A percentile compares a stretch with the other conserved stretches of the same genome.
Evolutionary conservation across 1,284 basidiomycete genomes (phyloP).

Genomic region (Ceratobasidium sp.): DNA sequence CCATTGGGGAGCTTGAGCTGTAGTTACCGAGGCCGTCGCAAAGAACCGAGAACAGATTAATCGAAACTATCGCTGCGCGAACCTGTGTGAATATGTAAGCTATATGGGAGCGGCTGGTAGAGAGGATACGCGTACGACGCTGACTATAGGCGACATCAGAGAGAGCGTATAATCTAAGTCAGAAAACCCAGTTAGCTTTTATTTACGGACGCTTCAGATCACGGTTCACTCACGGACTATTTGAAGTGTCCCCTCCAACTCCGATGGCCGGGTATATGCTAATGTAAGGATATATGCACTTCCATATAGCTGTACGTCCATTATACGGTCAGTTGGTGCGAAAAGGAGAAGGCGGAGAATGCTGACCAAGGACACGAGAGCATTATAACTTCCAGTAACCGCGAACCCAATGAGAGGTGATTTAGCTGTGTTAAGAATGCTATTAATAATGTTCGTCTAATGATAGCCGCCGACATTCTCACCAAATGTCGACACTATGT

Average conservation of each 20-base stretch:
- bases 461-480: neutral
- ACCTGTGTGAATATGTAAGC: constrained; percentile 56
- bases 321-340: neutral
- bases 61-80: constrained; percentile 74
- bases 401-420: constrained; percentile 82
- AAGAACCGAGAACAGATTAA: constrained; percentile 80
- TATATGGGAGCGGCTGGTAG: no score
- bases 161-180: constrained; percentile 70
- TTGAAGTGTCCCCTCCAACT: constrained; percentile 64
- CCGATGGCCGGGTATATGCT: constrained; percentile 72
- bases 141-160: constrained; percentile 73
- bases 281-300: constrained; percentile 72
- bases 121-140: constrained; percentile 61
- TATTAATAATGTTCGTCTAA: no score
- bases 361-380: constrained; percentile 71
- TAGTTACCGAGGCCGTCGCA: constrained; percentile 68
- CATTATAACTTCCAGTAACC: constrained; percentile 75
- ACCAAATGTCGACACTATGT: constrained; percentile 68
- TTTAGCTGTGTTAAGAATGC: constrained; percentile 52
- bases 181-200: neutral
- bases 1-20: constrained; percentile 61
- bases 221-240: constrained; percentile 69
- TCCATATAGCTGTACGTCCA: constrained; percentile 64
- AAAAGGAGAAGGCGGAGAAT: constrained; percentile 26
- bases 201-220: no score